Evolutionary conservation across 495 filamentous ascomycete species (phyloP), one percentile per base, ranked within the genome.

Genomic region (Penicillium antarcticum): DNA sequence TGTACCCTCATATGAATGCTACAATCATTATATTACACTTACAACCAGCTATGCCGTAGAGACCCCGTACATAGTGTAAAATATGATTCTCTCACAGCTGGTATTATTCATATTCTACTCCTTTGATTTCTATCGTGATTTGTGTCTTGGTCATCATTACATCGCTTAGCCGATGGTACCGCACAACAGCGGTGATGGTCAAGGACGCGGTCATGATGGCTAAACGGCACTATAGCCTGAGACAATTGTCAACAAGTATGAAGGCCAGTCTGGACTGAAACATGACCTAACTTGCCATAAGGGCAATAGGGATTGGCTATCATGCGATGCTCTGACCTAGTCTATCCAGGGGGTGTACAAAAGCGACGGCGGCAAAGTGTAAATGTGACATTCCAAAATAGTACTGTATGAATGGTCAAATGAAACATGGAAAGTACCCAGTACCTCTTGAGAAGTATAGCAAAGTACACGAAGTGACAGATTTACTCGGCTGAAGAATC

Each of bases 191-290:
- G 5, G 23, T 16, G 9, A 39, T 31, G 26, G 24, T 10, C 41
- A 9, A 13, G 26, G 12, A 14, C 13, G 1, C 31, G 13, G 48
- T 44, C 29, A 51, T 43, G n/a, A 51, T 51, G 21, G 36, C 38
- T 14, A 13, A 77, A 49, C 60, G 74, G 10, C 61, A 80, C 1
- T n/a, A 35, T 37, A 24, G 0, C 8, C 1, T 14, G 14, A 10
- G 9, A 32, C 2, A 8, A 29, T 9, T 8, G 8, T 10, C 7
- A 11, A 26, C 31, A 32, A 37, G 1, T 9, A 26, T 11, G 33
- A 29, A 19, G 33, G 46, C 1, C 17, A 49, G 5, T 6, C 6
- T 42, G 33, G 38, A 23, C 31, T 8, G 3, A 18, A 5, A 4
- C 16, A 9, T 23, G 37, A 11, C 14, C 37, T 23, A 23, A 5